Conservation (phyloP, 2,329 filamentous ascomycete genomes). For the Claviceps sp. region DNA sequence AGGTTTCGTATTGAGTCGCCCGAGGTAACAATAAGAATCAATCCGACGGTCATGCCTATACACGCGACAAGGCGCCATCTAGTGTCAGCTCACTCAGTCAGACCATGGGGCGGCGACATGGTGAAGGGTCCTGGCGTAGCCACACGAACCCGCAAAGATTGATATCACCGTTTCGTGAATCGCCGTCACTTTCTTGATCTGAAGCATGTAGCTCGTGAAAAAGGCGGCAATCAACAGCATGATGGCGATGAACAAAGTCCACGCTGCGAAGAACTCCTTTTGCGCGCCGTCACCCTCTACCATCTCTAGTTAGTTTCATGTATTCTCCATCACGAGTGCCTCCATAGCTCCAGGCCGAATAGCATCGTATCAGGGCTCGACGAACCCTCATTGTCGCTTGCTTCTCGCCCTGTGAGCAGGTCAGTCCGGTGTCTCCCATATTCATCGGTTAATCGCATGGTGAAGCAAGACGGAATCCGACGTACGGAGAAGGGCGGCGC, state of each 20-base stretch:
- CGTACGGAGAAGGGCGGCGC: conserved; percentile 20
- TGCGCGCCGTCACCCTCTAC: conserved; percentile 66
- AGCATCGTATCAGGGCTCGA: background rate
- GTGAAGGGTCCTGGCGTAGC: background rate
- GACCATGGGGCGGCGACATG: background rate
- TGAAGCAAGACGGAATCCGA: background rate
- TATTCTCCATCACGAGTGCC: background rate
- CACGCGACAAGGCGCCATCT: background rate
- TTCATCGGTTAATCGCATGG: background rate
- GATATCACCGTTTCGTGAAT: conserved; percentile 97
- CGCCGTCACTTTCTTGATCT: conserved; percentile 92
- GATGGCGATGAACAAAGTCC: conserved; percentile 95
- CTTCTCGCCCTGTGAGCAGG: conserved; percentile 9
- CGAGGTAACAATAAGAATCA: conserved; percentile 71
- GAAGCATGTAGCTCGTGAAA: conserved; percentile 92
- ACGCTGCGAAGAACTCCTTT: conserved; percentile 91
- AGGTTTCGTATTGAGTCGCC: conserved; percentile 75
- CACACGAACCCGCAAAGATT: conserved; percentile 69
- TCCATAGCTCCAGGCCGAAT: background rate
- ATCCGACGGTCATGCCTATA: conserved; percentile 83
- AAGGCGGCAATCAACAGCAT: conserved; percentile 86
- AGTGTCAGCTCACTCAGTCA: background rate
- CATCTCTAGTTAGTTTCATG: conserved; percentile 3
- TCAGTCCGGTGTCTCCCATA: background rate
- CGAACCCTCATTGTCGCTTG: conserved; percentile 22